A percentile compares a stretch with the other conserved stretches of the same genome.
Conservation (phyloP, 164 flowering plant genomes). For the Nymphaea thermarum region DNA sequence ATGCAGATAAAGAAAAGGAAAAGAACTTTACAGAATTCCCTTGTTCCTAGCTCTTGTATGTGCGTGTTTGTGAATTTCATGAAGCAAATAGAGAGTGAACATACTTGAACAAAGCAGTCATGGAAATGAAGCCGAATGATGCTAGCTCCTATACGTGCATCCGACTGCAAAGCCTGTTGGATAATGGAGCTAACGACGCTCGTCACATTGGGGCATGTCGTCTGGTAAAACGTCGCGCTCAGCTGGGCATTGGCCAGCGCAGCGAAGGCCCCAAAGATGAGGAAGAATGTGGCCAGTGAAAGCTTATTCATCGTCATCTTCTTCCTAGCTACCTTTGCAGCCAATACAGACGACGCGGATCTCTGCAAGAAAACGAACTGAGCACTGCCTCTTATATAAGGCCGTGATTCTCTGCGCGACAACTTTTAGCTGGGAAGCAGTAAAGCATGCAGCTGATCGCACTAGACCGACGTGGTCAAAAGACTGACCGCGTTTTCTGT, state of each 20-base stretch:
- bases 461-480: not conserved
- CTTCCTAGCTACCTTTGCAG: not conserved
- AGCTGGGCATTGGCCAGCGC: conserved; percentile 22
- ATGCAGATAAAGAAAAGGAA: too few relatives aligned
- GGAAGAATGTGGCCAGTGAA: not conserved
- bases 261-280: not conserved
- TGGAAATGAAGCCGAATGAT: conserved; percentile 60
- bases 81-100: not conserved
- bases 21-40: too few relatives aligned
- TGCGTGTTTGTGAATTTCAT: too few relatives aligned
- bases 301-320: not conserved
- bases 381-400: not conserved
- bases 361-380: not conserved
- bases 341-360: not conserved
- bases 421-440: not conserved
- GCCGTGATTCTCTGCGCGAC: not conserved
- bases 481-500: not conserved
- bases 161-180: conserved; percentile 21
- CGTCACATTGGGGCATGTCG: conserved; percentile 40
- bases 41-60: too few relatives aligned
- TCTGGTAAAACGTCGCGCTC: conserved; percentile 27
- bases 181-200: conserved; percentile 21
- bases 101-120: conserved; percentile 61
- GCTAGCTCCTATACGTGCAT: conserved; percentile 37
- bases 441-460: not conserved